Evolutionary conservation across 2,329 filamentous ascomycete genomes (phyloP), one percentile per base, ranked within the genome.

Genomic region (Hypomyces perniciosus): DNA sequence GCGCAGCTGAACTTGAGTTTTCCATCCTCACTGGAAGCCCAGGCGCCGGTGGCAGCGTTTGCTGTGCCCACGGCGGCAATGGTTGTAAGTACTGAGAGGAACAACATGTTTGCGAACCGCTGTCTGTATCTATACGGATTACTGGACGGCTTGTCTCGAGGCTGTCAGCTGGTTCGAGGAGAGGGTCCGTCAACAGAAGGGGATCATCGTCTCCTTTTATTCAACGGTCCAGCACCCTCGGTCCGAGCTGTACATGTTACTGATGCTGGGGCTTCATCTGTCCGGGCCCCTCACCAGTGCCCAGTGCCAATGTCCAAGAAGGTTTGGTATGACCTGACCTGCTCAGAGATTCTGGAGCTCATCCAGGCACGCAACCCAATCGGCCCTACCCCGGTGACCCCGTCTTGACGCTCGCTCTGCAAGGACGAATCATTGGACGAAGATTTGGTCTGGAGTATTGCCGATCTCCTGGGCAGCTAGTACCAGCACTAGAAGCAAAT

Each of bases 21-120:
- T 26, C 68, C 61, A 52, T 72, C 68, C 1, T 63, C 64, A 1
- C 67, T 67, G 1, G 70, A 71, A 47, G 59, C 52, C 53, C 57
- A 60, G 7, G 58, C 48, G 8, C 54, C 54, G 28, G 56, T 50
- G 6, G 34, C 42, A 27, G 48, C 50, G 9, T 50, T 41, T 13
- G 43, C 42, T 28, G 38, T 46, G 33, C 31, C 37, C 35, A 46
- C 51, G 27, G 52, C 51, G 29, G 51, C 51, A 35, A 44, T 12
- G 34, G 47, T 44, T 43, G 46, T 50, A 26, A 53, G 44, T 8
- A 53, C 40, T 8, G 51, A 50, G n/a, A 53, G 2, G 42, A 53
- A 31, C 27, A 51, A 29, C 51, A 46, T 54, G 31, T 43, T 52
- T 42, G 20, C 20, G 20, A 20, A 20, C 20, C 20, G 20, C 6